phyloP scores from a whole-genome alignment of 345 rosid species.

The Hibiscus syriacus region DNA sequence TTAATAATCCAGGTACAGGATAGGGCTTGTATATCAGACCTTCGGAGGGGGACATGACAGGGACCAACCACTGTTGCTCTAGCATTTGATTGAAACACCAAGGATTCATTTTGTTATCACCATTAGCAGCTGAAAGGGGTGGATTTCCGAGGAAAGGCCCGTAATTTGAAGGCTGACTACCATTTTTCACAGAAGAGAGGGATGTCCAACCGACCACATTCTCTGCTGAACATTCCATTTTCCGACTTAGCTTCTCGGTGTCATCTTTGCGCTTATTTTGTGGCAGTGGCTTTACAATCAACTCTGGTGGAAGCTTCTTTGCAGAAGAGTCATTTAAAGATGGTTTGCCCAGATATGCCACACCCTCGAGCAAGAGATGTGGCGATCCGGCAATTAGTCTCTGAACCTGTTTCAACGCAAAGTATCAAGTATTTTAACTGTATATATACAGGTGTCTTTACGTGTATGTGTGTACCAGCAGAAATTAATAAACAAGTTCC shows the following conservation, averaged over 20 bases:
- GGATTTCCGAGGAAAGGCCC: conserved; percentile 29
- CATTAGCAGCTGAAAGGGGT: conserved; percentile 16
- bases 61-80: conserved; percentile 75
- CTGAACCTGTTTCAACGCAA: conserved; percentile 57
- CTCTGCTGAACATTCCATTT: conserved; percentile 50
- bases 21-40: conserved; percentile 90
- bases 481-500: conserved; percentile 5
- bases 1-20: conserved; percentile 40
- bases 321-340: conserved; percentile 34
- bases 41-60: conserved; percentile 86
- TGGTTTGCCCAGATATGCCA: conserved; percentile 30
- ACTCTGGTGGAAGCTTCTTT: conserved; percentile 39
- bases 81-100: conserved; percentile 40
- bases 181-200: conserved; percentile 25
- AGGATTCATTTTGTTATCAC: conserved; percentile 24
- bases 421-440: conserved; percentile 1
- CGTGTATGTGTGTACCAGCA: conserved; percentile 11
- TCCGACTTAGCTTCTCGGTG: conserved; percentile 31
- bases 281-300: conserved; percentile 28
- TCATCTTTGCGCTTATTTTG: conserved; percentile 31
- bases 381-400: conserved; percentile 36
- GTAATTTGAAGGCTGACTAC: conserved; percentile 31
- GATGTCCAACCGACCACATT: conserved; percentile 45
- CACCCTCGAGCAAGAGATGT: conserved; percentile 45
- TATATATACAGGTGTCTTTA: neutral